Base-by-base conservation (phyloP, 2,329 filamentous ascomycete species). In the Diaporthe citrichinensis region DNA sequence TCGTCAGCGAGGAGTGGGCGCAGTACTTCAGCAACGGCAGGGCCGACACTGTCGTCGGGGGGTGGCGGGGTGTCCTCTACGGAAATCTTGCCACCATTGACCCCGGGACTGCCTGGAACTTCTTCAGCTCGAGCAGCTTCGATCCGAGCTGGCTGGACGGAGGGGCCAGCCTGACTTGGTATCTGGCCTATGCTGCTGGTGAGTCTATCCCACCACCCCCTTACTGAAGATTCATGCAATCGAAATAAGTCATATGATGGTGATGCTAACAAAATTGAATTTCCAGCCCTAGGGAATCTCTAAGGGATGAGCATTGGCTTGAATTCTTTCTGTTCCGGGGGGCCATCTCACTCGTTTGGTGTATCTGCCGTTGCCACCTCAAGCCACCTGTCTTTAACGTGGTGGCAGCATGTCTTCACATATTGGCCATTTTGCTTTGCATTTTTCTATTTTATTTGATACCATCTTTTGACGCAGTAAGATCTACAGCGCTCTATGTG, bases 21-120 rank as follows among this genome's bases (percentile, higher is more conserved):
- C 88, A 90, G 2, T 95, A 93, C 81, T 98, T 98, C 83, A 89
- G 89, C 71, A 86, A 91, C 31, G 91, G 91, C 0, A 89, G 93
- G 14, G 91, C 91, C 1, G 90, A 94, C 72, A 83, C 86, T 0
- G 91, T 95, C 7, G 84, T 87, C 10, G 94, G 94, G 58, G 95
- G 95, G 0, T 98, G 97, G 97, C 94, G 91, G 82, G 95, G 96
- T 0, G 91, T 98, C 25, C 84, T 98, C 49, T 95, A 93, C 80
- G 94, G 92, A 31, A 98, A 97, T 82, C 89, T 95, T 58, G 95
- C 95, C 0, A 91, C 96, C 10, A 87, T 95, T 55, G 91, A 98
- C 81, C 91, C 96, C 0, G 84, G 83, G 71, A 85, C 89, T 9
- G 91, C 94, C 31, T 98, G 91, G 87, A 82, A 89, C 0, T 98